phyloP scores from a whole-genome alignment of 2,329 filamentous ascomycete species.

The Scedosporium dehoogii region DNA sequence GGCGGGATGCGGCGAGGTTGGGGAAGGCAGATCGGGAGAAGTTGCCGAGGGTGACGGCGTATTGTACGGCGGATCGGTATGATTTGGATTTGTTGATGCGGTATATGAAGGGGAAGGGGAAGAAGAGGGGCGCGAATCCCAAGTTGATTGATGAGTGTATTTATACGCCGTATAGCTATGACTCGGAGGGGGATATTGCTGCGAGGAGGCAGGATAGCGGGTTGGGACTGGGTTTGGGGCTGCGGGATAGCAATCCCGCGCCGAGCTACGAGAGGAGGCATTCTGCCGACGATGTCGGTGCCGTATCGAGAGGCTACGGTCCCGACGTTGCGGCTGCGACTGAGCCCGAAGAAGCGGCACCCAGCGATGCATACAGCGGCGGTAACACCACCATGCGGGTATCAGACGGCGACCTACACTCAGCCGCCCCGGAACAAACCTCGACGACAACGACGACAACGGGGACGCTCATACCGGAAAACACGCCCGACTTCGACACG shows the following conservation, averaged over 20 bases:
- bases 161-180: slow-evolving; percentile 86
- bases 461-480: slow-evolving; percentile 23
- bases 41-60: slow-evolving; percentile 86
- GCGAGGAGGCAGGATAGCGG: slow-evolving; percentile 19
- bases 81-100: slow-evolving; percentile 82
- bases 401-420: slow-evolving; percentile 1
- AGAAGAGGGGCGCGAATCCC: slow-evolving; percentile 68
- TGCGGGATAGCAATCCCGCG: slow-evolving; percentile 23
- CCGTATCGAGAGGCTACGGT: slow-evolving; percentile 21
- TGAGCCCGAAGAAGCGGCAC: slow-evolving; percentile 19
- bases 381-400: slow-evolving; percentile 4
- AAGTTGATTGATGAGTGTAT: slow-evolving; percentile 97
- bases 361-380: slow-evolving; percentile 9
- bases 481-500: slow-evolving; percentile 68
- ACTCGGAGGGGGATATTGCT: slow-evolving; percentile 28
- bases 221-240: slow-evolving; percentile 9
- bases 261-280: slow-evolving; percentile 57
- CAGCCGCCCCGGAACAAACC: slow-evolving; percentile 15
- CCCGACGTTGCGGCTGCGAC: slow-evolving; percentile 16
- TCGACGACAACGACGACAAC: neutral
- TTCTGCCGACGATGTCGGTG: slow-evolving; percentile 63
- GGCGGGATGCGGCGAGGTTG: slow-evolving; percentile 81
- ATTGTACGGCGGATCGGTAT: slow-evolving; percentile 90
- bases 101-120: slow-evolving; percentile 77
- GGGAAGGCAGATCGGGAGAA: slow-evolving; percentile 87